phyloP scores from a whole-genome alignment of 192 early-diverging fungal species.

The Coemansia sp. region DNA sequence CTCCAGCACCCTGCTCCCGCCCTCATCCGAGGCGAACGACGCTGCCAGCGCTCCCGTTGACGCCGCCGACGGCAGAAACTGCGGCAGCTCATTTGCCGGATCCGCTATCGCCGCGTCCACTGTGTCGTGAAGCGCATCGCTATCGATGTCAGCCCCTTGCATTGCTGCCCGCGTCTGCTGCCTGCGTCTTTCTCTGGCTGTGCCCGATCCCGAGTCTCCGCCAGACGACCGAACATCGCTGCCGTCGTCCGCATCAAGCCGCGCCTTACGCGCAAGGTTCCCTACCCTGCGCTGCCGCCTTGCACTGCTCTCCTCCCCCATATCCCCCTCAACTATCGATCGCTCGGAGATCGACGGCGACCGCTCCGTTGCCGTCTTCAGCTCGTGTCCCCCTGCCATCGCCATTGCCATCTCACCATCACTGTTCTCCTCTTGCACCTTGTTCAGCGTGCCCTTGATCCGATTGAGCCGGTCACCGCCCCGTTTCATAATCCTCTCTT shows the following conservation, averaged over 20 bases:
- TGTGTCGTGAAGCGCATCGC: conserved; percentile 28
- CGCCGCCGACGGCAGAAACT: neutral
- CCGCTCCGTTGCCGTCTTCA: conserved; percentile 30
- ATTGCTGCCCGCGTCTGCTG: conserved; percentile 3
- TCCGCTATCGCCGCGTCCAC: conserved; percentile 28
- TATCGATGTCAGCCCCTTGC: conserved; percentile 21
- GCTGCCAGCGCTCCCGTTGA: neutral
- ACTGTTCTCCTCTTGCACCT: conserved; percentile 33
- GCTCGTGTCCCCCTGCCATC: conserved; percentile 44
- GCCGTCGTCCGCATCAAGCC: conserved; percentile 19
- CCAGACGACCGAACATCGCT: neutral
- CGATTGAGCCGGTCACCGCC: conserved; percentile 44
- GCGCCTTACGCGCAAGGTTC: conserved; percentile 48
- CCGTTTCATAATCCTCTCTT: conserved; percentile 51
- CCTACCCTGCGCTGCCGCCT: conserved; percentile 36
- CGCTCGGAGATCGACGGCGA: conserved; percentile 1
- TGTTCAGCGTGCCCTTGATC: conserved; percentile 38
- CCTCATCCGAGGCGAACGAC: neutral
- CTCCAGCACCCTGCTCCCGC: neutral
- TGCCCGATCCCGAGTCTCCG: neutral
- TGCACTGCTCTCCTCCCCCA: conserved; percentile 3
- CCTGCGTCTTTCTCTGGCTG: neutral
- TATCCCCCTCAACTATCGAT: conserved; percentile 4
- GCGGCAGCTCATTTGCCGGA: conserved; percentile 13
- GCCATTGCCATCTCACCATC: conserved; percentile 23